Evolutionary conservation across 495 filamentous ascomycete species (phyloP).

Genomic region (Penicillium mononematosum): DNA sequence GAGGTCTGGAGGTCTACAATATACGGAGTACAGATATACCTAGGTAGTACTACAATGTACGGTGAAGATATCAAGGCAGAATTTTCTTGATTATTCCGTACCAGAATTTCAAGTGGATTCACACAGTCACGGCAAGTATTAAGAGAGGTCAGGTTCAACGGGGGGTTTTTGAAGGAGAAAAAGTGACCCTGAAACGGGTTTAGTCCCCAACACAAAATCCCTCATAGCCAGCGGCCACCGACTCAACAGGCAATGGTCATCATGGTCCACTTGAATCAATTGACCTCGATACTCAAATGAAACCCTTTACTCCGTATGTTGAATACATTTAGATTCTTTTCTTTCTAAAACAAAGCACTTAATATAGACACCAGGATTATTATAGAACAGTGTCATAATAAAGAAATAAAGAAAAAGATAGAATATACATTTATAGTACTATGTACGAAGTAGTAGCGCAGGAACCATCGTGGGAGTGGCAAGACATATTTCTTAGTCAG

Average conservation of each 20-base stretch:
- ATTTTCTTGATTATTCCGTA: background rate
- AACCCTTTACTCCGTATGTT: constrained; percentile 11
- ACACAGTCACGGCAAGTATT: constrained; percentile 3
- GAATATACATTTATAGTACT: background rate
- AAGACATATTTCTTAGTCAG: constrained; percentile 9
- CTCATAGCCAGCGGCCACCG: constrained; percentile 28
- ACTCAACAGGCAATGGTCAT: constrained; percentile 25
- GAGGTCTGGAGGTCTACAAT: background rate
- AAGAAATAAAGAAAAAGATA: background rate
- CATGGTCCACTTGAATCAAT: constrained; percentile 14
- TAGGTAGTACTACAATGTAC: background rate
- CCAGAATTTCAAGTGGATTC: constrained; percentile 1
- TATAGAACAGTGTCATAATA: background rate
- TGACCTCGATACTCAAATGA: constrained; percentile 2
- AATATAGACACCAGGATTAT: background rate
- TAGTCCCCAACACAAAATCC: constrained; percentile 32
- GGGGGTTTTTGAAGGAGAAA: background rate
- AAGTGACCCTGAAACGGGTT: constrained; percentile 22
- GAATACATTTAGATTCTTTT: background rate
- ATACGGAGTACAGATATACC: background rate
- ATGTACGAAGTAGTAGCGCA: background rate
- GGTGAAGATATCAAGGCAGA: constrained; percentile 1
- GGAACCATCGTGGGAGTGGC: background rate
- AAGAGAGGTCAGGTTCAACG: constrained; percentile 1
- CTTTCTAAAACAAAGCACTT: background rate